A percentile compares a stretch with the other conserved stretches of the same genome.
Conservation (phyloP, 495 filamentous ascomycete genomes). For the Apodospora peruviana region DNA sequence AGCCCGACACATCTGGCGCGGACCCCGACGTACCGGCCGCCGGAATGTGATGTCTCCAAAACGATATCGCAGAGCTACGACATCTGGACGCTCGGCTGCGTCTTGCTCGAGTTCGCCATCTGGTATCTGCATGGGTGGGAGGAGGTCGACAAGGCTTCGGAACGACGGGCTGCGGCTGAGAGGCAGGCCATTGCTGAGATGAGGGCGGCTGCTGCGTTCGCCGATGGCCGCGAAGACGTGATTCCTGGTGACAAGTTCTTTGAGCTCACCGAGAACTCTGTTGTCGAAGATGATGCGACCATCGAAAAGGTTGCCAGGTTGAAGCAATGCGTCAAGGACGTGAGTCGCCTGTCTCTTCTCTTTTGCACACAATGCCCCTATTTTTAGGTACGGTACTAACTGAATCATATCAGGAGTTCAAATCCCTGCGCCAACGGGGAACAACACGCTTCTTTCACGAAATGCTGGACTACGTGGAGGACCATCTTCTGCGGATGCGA, state of each 20-base stretch:
- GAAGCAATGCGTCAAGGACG: neutral
- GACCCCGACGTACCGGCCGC: constrained; percentile 1
- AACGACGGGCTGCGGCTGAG: neutral
- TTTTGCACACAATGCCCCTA: too few species aligned
- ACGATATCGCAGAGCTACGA: neutral
- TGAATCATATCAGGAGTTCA: neutral
- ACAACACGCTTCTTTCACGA: neutral
- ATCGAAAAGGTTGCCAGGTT: neutral
- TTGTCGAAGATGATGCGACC: neutral
- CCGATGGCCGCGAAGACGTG: neutral
- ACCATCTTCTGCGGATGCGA: neutral
- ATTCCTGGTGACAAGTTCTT: constrained; percentile 1
- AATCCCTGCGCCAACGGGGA: neutral
- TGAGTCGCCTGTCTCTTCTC: neutral
- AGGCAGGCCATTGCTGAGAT: too few species aligned
- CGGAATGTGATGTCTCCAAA: neutral
- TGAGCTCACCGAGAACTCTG: neutral
- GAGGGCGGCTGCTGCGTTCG: neutral
- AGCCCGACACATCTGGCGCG: neutral
- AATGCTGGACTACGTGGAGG: neutral
- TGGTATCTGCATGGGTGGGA: neutral
- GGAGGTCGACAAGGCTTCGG: neutral
- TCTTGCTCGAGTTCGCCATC: constrained; percentile 1
- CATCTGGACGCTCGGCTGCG: constrained; percentile 2
- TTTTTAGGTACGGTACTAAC: neutral